Conservation (phyloP, 177 flowering plant genomes). For the Vitis hybrid region DNA sequence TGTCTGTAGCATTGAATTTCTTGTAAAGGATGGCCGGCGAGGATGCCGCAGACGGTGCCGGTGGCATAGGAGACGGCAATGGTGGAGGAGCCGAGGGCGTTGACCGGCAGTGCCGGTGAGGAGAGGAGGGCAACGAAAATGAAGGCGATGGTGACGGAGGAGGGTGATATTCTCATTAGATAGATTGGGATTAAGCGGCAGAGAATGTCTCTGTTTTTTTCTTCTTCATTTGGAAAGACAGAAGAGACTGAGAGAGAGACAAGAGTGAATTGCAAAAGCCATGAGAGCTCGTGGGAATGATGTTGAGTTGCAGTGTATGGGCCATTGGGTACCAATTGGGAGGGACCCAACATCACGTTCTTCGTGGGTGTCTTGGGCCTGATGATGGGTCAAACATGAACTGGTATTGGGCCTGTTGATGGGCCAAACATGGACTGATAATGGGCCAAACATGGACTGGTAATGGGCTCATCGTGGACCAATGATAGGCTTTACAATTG, state of each 20-base stretch:
- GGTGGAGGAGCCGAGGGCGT: constrained; percentile 33
- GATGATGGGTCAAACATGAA: no score
- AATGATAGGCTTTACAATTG: no score
- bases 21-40: constrained; percentile 25
- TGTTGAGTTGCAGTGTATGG: no score
- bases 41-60: constrained; percentile 39
- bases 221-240: constrained; percentile 19
- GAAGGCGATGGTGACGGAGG: constrained; percentile 7
- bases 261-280: not conserved
- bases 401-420: no score
- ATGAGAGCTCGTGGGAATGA: no score
- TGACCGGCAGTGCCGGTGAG: not conserved
- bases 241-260: constrained; percentile 9
- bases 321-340: no score
- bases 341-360: no score
- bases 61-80: constrained; percentile 23
- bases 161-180: constrained; percentile 3
- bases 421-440: no score
- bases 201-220: not conserved
- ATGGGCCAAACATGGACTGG: no score
- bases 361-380: no score
- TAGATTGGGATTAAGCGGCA: not conserved
- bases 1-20: constrained; percentile 28
- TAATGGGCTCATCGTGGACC: no score
- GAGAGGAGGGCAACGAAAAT: constrained; percentile 9